Base-by-base conservation (phyloP, 345 rosid genomes). In the Schrenkiella parvula region DNA sequence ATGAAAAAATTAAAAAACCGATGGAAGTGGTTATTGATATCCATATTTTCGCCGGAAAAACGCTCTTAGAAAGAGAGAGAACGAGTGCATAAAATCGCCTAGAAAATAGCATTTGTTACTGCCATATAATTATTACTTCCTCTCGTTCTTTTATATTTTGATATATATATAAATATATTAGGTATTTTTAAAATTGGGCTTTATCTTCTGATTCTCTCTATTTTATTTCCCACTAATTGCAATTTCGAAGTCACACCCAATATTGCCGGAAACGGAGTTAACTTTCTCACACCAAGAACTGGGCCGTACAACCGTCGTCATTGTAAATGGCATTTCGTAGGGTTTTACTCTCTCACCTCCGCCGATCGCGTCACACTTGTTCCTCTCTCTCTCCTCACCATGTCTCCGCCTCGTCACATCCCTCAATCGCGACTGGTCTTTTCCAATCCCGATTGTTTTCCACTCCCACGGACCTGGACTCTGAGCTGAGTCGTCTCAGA, bases 261-360 rank as follows among this genome's bases (percentile, higher is more conserved):
- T 11, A 50, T 48, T 8, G 52, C 26, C 51, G 0, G 21, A 50
- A 53, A 8, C 59, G 59, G 39, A 54, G 22, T 34, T 17, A 9
- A 15, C n/a, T 17, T 55, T 55, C 41, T 15, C 41, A 31, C 17
- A 17, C 6, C 4, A 31, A 53, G 11, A 4, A 46, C 1, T 1
- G 0, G 13, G 12, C 31, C 59, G 51, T 72, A 37, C 39, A 5
- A n/a, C 43, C 5, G 4, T 55, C 29, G 2, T 38, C 53, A 34
- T 50, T 46, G 64, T n/a, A 14, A 73, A 78, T 78, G 75, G 78
- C 81, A 41, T 70, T 74, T 71, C 66, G 86, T 37, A 82, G 56
- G 80, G 72, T 82, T 60, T 43, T 87, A 14, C 66, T 79, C 53
- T 75, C 82, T 48, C 80, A 71, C 64, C 82, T 84, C 81, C 86